Evolutionary conservation across 169 alveolate genomes (phyloP).

Genomic region (Hepatocystis sp.): DNA sequence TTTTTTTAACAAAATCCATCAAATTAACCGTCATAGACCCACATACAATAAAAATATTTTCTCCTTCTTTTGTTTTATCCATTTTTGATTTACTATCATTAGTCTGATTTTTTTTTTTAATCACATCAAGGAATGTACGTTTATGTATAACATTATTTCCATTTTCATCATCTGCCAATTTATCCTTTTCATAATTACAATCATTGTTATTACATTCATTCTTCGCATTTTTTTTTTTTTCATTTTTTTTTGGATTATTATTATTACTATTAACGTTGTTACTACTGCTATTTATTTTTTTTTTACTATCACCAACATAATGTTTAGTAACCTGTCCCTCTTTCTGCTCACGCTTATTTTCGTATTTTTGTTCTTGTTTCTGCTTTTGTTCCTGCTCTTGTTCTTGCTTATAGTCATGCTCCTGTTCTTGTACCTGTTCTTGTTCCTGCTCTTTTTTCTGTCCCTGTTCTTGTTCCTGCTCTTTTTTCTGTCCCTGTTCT

Average conservation of each 20-base stretch:
- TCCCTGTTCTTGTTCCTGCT: no score
- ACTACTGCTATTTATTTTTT: not conserved
- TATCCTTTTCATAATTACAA: not conserved
- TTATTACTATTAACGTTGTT: not conserved
- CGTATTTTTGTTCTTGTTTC: no score
- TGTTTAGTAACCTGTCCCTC: no score
- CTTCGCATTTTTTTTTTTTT: not conserved
- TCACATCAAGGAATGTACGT: constrained; percentile 61
- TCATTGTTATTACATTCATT: not conserved
- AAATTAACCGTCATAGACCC: constrained; percentile 44
- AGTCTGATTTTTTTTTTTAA: constrained; percentile 31
- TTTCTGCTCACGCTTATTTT: no score
- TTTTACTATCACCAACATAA: not conserved
- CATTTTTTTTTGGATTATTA: constrained; percentile 6
- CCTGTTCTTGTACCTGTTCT: no score
- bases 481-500: no score
- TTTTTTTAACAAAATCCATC: constrained; percentile 31
- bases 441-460: no score
- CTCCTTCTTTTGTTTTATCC: constrained; percentile 28
- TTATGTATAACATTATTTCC: constrained; percentile 4
- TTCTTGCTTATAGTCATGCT: no score
- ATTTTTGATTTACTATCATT: constrained; percentile 12
- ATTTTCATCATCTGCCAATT: constrained; percentile 2
- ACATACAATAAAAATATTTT: constrained; percentile 24
- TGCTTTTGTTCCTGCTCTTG: no score